Evolutionary conservation across 805 yeast genomes (phyloP).

Genomic region (Ogataea kodamae): DNA sequence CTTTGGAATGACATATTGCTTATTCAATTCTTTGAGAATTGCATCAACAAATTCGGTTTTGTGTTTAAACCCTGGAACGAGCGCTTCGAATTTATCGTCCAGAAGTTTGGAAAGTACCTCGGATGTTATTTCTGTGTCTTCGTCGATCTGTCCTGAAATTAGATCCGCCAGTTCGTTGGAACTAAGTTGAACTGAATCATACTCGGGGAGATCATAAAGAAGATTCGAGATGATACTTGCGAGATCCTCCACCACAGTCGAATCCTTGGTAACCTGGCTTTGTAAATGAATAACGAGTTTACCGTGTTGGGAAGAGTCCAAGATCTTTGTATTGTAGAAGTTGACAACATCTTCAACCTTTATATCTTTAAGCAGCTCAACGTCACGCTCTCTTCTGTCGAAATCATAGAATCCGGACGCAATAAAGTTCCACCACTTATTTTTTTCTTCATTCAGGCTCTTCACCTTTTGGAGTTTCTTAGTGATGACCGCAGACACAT

Average conservation of each 20-base stretch:
- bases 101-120: conserved; percentile 13
- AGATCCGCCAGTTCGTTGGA: conserved; percentile 20
- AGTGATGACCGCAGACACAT: conserved; percentile 63
- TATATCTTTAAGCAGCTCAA: conserved; percentile 49
- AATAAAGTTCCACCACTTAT: conserved; percentile 62
- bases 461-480: conserved; percentile 69
- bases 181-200: conserved; percentile 28
- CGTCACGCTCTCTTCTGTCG: conserved; percentile 52
- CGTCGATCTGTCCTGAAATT: conserved; percentile 19
- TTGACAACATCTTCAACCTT: conserved; percentile 54
- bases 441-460: conserved; percentile 74
- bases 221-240: conserved; percentile 30
- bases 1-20: conserved; percentile 18
- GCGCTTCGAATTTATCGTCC: conserved; percentile 16
- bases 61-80: conserved; percentile 21
- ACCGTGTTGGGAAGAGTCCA: conserved; percentile 27
- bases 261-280: conserved; percentile 40
- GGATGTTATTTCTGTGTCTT: conserved; percentile 8
- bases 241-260: conserved; percentile 23
- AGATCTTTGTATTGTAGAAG: conserved; percentile 48
- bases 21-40: conserved; percentile 15
- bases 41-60: conserved; percentile 17
- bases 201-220: conserved; percentile 26
- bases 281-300: conserved; percentile 60
- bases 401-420: conserved; percentile 80